Evolutionary conservation across 202 grass and related monocot genomes (phyloP), one percentile per base, ranked within the genome.

Genomic region (Carex arenaria): DNA sequence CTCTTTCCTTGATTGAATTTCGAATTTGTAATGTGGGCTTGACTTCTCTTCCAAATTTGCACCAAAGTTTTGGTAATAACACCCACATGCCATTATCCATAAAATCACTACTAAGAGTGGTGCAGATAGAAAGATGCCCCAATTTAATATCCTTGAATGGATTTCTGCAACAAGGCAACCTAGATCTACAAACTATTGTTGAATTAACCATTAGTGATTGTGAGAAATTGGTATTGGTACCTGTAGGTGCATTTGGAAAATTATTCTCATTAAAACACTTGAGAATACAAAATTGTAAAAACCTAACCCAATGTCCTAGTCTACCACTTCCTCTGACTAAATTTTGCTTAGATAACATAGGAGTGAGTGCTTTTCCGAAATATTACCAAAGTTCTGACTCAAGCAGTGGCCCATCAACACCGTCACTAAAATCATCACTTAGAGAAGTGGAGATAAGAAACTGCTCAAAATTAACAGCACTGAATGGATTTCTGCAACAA

Each of bases 1-100:
- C 89, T 32, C 45, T 4, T 62, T 82, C 86, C 20, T 2, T 97
- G 66, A 61, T 20, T 47, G 86, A 87, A 51, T 86, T 97, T 70
- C 83, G 72, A 54, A 36, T 97, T 85, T 66, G 60, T 3, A 64
- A 87, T 69, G 79, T 85, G 23, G 89, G 91, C 1, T 53, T 93
- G 2, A 3, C 26, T 79, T 22, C 57, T 82, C 89, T 93, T 69
- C 94, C 91, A 56, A 64, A 93, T 56, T 18, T 76, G 0, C 1
- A 32, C 5, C 49, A 10, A 55, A 32, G 2, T 76, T 76, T 3
- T 0, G 3, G 6, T 32, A 18, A 17, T 10, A 56, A 56, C 26
- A 32, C 26, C 10, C 0, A 7, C 4, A 0, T 4, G 7, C 7
- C 8, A 47, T 47, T 10, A 47, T 10, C 9, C 1, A 14, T 31